Percentiles rank a stretch among this genome's conserved stretches.
phyloP scores from a whole-genome alignment of 345 rosid species.

The Lenwebbia sp. region DNA sequence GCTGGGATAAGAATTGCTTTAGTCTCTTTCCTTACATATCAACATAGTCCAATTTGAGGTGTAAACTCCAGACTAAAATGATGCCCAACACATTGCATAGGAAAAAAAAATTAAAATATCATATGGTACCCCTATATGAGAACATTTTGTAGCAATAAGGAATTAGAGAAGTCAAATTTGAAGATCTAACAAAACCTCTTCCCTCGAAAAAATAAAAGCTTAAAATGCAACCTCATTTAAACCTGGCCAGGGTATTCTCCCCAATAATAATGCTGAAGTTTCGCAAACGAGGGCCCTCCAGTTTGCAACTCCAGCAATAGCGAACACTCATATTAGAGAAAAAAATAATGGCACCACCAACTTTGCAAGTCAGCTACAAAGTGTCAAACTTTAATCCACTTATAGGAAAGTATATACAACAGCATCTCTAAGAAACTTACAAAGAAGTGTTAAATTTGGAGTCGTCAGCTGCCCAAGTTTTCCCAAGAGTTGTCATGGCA shows the following conservation, averaged over 20 bases:
- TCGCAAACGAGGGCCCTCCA: neutral
- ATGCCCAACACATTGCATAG: neutral
- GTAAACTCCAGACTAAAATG: neutral
- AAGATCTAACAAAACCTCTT: neutral
- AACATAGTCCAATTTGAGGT: neutral
- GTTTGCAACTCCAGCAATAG: neutral
- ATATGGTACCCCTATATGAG: neutral
- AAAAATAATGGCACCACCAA: neutral
- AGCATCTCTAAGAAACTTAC: slow-evolving; percentile 28
- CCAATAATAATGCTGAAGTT: neutral
- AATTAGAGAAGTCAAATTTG: neutral
- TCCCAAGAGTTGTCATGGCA: slow-evolving; percentile 91
- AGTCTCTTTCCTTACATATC: neutral
- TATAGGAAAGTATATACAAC: neutral
- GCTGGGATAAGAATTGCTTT: neutral
- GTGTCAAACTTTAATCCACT: neutral
- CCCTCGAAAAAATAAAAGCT: neutral
- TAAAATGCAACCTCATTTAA: neutral
- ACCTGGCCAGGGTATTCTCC: neutral
- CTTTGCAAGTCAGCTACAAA: neutral
- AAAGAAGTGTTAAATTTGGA: slow-evolving; percentile 39
- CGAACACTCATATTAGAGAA: neutral
- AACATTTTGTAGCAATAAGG: neutral
- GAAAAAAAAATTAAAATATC: neutral
- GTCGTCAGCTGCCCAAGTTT: slow-evolving; percentile 96